Percentiles rank a stretch among this genome's conserved stretches.
These are phyloP conservation scores for Cutaneotrichosporon dermatis DNA, from an alignment of 1,284 basidiomycete genomes.

Conservation along the genomic window DNA sequence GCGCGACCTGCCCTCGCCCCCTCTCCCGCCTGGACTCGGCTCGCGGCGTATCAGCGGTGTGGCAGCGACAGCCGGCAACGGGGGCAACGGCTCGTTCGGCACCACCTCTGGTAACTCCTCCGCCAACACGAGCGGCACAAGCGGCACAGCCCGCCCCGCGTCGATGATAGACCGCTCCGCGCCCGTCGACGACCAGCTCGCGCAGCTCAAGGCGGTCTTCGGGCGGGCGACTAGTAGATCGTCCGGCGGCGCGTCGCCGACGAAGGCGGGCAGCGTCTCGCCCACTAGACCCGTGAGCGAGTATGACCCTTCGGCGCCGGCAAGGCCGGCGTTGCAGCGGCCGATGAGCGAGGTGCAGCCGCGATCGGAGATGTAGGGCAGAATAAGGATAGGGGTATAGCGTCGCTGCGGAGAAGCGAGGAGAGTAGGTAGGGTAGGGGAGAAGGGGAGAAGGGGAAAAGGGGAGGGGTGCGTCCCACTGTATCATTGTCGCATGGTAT, in stretches of 20 bases:
- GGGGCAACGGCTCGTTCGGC: no score
- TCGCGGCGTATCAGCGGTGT: constrained; percentile 8
- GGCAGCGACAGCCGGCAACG: neutral
- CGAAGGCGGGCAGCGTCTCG: neutral
- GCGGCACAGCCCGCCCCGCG: constrained; percentile 3
- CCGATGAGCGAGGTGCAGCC: constrained; percentile 11
- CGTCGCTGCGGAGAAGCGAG: no score
- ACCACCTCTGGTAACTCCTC: neutral
- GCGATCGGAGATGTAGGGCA: neutral
- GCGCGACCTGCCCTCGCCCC: constrained; percentile 17
- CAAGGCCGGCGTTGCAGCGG: neutral
- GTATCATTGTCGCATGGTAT: no score
- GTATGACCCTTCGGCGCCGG: neutral
- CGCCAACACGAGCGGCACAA: neutral
- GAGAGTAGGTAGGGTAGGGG: no score
- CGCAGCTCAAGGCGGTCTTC: constrained; percentile 42
- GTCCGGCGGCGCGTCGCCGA: neutral
- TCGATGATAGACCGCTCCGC: constrained; percentile 5
- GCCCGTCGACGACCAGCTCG: constrained; percentile 41
- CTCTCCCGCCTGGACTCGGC: neutral
- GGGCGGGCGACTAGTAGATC: constrained; percentile 3
- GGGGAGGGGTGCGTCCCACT: no score
- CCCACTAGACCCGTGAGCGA: constrained; percentile 6
- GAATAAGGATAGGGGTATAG: no score
- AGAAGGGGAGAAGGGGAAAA: no score